Conservation (phyloP, 495 filamentous ascomycete genomes). For the Trichocladium uniseriatum region DNA sequence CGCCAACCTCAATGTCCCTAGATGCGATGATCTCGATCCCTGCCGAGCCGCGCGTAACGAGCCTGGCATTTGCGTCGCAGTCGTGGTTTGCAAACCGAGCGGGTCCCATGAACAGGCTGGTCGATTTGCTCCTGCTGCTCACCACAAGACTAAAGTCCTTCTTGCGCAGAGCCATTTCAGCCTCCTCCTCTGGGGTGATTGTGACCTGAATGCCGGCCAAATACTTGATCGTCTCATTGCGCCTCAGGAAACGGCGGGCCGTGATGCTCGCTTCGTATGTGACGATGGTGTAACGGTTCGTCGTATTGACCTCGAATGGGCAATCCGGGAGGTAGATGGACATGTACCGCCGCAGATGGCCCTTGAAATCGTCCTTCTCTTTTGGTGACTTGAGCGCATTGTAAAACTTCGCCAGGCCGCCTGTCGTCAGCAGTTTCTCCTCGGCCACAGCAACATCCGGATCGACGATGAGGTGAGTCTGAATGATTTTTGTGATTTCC, state of each 20-base stretch:
- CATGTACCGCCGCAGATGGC: slow-evolving; percentile 83
- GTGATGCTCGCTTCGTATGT: slow-evolving; percentile 80
- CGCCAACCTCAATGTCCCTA: slow-evolving; percentile 71
- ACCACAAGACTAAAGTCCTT: slow-evolving; percentile 96
- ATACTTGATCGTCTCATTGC: slow-evolving; percentile 82
- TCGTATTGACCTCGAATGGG: slow-evolving; percentile 87
- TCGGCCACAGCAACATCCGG: slow-evolving; percentile 64
- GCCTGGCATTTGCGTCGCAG: slow-evolving; percentile 81
- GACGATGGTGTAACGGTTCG: slow-evolving; percentile 89
- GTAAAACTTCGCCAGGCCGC: slow-evolving; percentile 63
- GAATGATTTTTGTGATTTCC: slow-evolving; percentile 68
- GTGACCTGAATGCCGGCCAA: slow-evolving; percentile 79
- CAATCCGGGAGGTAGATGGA: slow-evolving; percentile 88
- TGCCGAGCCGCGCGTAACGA: slow-evolving; percentile 70
- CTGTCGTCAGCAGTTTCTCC: slow-evolving; percentile 57
- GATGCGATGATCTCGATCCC: slow-evolving; percentile 81
- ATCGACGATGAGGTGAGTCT: slow-evolving; percentile 62
- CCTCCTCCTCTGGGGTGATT: slow-evolving; percentile 84
- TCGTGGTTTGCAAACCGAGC: slow-evolving; percentile 97
- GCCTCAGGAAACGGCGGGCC: slow-evolving; percentile 67
- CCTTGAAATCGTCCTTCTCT: slow-evolving; percentile 79
- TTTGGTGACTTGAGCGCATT: slow-evolving; percentile 57
- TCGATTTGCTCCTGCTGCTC: slow-evolving; percentile 78
- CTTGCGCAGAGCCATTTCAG: slow-evolving; percentile 61
- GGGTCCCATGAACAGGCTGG: slow-evolving; percentile 85